Conservation (phyloP, 1,284 basidiomycete species). For the Ustilago hordei region DNA sequence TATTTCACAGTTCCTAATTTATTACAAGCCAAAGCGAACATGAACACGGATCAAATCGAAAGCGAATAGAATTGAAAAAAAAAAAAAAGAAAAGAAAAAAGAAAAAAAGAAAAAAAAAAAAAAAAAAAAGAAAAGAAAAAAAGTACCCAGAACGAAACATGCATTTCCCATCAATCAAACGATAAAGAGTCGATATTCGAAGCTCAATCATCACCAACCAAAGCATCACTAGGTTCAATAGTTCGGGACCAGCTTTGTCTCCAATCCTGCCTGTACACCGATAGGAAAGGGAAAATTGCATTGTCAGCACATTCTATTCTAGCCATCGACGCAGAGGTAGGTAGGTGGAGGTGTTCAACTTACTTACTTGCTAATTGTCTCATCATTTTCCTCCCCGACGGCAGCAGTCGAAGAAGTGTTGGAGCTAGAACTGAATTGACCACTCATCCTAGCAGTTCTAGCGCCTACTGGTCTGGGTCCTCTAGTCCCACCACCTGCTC, state of each 20-base stretch:
- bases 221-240: slow-evolving; percentile 1
- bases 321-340: too few relatives aligned
- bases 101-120: too few relatives aligned
- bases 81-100: too few relatives aligned
- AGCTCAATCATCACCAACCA: slow-evolving; percentile 1
- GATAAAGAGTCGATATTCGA: not conserved
- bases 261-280: not conserved
- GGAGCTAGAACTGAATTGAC: slow-evolving; percentile 15
- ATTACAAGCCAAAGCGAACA: too few relatives aligned
- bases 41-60: too few relatives aligned
- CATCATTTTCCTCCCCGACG: not conserved
- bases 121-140: too few relatives aligned
- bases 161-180: too few relatives aligned
- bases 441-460: slow-evolving; percentile 24
- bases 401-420: not conserved
- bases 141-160: too few relatives aligned
- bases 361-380: not conserved
- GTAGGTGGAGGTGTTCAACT: not conserved
- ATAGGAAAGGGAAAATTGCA: not conserved
- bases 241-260: slow-evolving; percentile 4
- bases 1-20: too few relatives aligned
- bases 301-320: not conserved
- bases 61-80: too few relatives aligned
- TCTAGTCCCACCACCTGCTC: slow-evolving; percentile 17
- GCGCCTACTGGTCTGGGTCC: slow-evolving; percentile 38